Percentiles rank a stretch among this genome's conserved stretches.
phyloP scores from a whole-genome alignment of 805 yeast species.

The Saccharomycopsis capsularis region DNA sequence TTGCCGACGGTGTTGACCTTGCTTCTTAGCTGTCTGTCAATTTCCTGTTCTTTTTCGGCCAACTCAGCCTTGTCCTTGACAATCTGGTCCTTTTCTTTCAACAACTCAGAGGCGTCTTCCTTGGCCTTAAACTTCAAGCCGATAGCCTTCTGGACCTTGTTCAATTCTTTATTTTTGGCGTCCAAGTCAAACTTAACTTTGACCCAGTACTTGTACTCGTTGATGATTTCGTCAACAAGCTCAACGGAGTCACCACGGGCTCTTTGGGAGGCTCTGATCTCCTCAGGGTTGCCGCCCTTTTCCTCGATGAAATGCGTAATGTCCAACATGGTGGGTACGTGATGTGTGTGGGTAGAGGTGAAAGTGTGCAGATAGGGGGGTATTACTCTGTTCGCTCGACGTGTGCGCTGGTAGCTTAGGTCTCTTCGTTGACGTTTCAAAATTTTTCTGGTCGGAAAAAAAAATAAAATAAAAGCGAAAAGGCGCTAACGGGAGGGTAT shows the following conservation, averaged over 20 bases:
- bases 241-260: conserved; percentile 95
- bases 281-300: conserved; percentile 94
- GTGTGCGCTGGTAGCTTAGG: too few species aligned
- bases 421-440: not conserved
- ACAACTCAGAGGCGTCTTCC: conserved; percentile 83
- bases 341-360: not conserved
- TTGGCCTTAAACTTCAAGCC: conserved; percentile 90
- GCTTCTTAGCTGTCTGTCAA: conserved; percentile 63
- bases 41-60: conserved; percentile 63
- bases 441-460: too few species aligned
- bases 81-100: conserved; percentile 73
- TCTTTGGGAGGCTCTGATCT: conserved; percentile 78
- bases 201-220: conserved; percentile 89
- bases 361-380: not conserved
- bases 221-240: conserved; percentile 89
- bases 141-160: conserved; percentile 86
- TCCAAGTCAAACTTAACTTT: conserved; percentile 84
- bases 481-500: too few species aligned
- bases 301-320: conserved; percentile 87
- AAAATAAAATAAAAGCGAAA: too few species aligned
- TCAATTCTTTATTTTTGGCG: conserved; percentile 79
- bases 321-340: conserved; percentile 67
- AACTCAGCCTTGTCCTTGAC: conserved; percentile 63
- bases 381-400: too few species aligned
- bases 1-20: conserved; percentile 92